phyloP scores from a whole-genome alignment of 257 asterid species.

The Linaria vulgaris region DNA sequence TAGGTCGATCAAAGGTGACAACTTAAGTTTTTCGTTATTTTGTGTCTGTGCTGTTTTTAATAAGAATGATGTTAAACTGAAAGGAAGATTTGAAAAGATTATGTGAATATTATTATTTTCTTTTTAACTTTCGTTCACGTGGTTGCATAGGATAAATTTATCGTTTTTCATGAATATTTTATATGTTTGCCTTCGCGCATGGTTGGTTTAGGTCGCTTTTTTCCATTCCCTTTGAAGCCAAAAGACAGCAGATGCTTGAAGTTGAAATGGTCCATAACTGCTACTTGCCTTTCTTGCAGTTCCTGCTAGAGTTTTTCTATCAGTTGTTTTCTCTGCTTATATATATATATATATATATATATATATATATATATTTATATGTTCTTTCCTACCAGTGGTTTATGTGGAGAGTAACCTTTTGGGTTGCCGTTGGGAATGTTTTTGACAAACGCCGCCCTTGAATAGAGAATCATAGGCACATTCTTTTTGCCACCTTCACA shows the following conservation, averaged over 20 bases:
- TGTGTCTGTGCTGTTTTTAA: too few species aligned
- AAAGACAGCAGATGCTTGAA: background rate
- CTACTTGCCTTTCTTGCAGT: background rate
- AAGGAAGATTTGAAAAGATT: too few species aligned
- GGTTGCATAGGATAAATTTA: too few species aligned
- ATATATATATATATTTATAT: background rate
- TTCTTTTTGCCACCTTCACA: background rate
- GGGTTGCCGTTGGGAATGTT: background rate
- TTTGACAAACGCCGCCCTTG: background rate
- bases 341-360: background rate
- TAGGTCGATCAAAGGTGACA: too few species aligned
- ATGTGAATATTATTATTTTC: too few species aligned
- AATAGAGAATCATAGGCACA: conserved; percentile 5
- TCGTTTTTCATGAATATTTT: too few species aligned
- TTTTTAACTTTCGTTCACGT: background rate
- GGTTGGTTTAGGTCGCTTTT: too few species aligned
- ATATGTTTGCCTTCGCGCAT: too few species aligned
- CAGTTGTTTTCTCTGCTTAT: conserved; percentile 7
- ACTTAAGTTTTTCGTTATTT: too few species aligned
- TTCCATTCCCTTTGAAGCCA: too few species aligned
- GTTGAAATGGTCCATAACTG: background rate
- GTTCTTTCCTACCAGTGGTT: background rate
- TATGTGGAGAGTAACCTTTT: conserved; percentile 3
- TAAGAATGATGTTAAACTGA: too few species aligned
- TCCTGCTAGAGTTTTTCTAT: background rate